These are phyloP conservation scores for Fusarium coicis DNA, from an alignment of 2,329 filamentous ascomycete genomes.

Conservation along the genomic window DNA sequence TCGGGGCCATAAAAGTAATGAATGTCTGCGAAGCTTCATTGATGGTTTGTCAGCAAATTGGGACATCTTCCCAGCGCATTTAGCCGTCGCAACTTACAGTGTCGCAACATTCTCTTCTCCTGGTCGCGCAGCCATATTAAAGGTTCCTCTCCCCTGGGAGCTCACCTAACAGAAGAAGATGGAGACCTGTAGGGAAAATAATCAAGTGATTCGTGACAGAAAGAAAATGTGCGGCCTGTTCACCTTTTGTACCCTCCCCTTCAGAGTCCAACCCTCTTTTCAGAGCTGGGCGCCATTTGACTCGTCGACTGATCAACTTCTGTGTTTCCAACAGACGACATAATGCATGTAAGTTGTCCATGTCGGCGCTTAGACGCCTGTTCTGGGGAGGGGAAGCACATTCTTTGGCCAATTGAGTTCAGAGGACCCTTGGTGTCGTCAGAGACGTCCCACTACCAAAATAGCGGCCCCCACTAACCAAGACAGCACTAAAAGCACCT, in stretches of 20 bases:
- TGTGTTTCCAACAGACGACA: constrained; percentile 39
- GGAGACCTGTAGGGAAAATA: neutral
- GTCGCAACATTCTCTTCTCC: constrained; percentile 64
- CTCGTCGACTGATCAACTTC: constrained; percentile 35
- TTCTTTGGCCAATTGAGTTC: constrained; percentile 37
- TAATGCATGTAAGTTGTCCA: constrained; percentile 43
- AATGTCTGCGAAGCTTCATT: constrained; percentile 75
- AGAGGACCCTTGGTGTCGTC: constrained; percentile 42
- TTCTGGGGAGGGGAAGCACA: constrained; percentile 38
- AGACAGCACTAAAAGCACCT: constrained; percentile 9
- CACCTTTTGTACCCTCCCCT: constrained; percentile 41
- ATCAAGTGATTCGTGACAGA: constrained; percentile 15
- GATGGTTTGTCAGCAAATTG: constrained; percentile 14
- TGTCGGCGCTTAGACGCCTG: constrained; percentile 47
- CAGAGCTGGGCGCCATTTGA: constrained; percentile 34
- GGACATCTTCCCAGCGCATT: neutral
- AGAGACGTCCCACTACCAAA: constrained; percentile 40
- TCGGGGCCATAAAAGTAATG: constrained; percentile 83
- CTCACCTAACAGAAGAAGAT: neutral
- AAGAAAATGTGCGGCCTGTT: constrained; percentile 31
- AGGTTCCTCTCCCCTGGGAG: constrained; percentile 1
- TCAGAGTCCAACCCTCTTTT: neutral
- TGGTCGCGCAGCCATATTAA: constrained; percentile 57
- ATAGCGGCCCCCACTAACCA: constrained; percentile 37
- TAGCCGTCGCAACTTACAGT: constrained; percentile 53